A percentile compares a stretch with the other conserved stretches of the same genome.
Evolutionary conservation across 805 yeast genomes (phyloP).

Genomic region (Monosporozyma yasuniensis): DNA sequence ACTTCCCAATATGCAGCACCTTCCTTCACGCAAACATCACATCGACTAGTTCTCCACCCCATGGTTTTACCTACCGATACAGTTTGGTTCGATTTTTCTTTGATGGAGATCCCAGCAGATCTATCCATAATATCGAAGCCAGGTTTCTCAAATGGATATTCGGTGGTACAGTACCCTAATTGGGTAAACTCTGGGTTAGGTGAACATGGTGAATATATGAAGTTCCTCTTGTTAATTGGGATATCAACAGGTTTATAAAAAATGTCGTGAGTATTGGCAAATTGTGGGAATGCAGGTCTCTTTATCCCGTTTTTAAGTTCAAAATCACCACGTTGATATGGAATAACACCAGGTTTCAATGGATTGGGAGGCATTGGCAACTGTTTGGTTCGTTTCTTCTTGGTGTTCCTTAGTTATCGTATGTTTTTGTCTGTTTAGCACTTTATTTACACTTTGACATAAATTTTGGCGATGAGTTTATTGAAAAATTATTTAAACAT

Average conservation of each 20-base stretch:
- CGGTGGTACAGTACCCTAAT: conserved; percentile 60
- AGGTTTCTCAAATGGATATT: conserved; percentile 47
- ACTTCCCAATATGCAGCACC: conserved; percentile 80
- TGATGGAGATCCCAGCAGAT: conserved; percentile 45
- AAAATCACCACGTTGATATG: conserved; percentile 25
- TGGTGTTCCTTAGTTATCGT: no score
- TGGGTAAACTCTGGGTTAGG: conserved; percentile 55
- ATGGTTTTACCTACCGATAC: conserved; percentile 44
- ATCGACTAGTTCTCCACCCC: conserved; percentile 77
- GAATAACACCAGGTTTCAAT: conserved; percentile 24
- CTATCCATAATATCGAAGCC: conserved; percentile 42
- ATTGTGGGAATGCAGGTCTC: conserved; percentile 19
- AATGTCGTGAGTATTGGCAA: conserved; percentile 12
- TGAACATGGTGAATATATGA: conserved; percentile 68
- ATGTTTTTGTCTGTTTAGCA: background rate
- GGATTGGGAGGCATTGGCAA: background rate
- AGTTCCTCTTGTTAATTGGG: conserved; percentile 73
- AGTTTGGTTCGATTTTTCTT: conserved; percentile 26
- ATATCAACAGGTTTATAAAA: conserved; percentile 50
- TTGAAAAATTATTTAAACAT: background rate
- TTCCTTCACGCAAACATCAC: conserved; percentile 66
- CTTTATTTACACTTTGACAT: background rate
- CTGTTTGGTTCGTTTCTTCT: background rate
- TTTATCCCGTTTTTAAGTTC: background rate
- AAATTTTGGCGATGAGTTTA: background rate